Evolutionary conservation across 169 alveolate genomes (phyloP).

Genomic region (Babesia microti): DNA sequence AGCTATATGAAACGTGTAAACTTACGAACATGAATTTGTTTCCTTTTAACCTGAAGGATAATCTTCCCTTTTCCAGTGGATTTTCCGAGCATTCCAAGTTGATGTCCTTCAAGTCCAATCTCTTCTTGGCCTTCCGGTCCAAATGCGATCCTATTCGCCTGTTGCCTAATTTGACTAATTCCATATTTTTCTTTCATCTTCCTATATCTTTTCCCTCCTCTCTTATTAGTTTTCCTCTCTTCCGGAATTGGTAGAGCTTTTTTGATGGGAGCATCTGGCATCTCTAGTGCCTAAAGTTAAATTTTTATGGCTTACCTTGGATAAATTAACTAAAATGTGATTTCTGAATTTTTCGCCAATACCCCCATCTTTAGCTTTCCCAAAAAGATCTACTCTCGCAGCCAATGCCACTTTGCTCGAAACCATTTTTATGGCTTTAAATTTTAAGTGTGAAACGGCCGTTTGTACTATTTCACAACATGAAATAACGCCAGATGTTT

Average conservation of each 20-base stretch:
- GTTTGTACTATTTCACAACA: slow-evolving; percentile 64
- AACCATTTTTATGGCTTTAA: slow-evolving; percentile 65
- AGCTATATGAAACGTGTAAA: slow-evolving; percentile 6
- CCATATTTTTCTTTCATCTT: slow-evolving; percentile 72
- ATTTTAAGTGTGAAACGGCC: slow-evolving; percentile 48
- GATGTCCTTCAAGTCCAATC: slow-evolving; percentile 49
- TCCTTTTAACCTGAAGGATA: slow-evolving; percentile 22
- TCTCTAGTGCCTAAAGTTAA: slow-evolving; percentile 52
- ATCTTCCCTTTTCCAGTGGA: slow-evolving; percentile 33
- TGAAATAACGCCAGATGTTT: slow-evolving; percentile 44
- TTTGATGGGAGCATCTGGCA: slow-evolving; percentile 70
- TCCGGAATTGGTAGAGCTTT: slow-evolving; percentile 76
- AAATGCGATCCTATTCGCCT: slow-evolving; percentile 69
- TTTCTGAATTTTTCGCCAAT: slow-evolving; percentile 50
- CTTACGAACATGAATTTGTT: slow-evolving; percentile 35
- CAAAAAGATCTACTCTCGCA: slow-evolving; percentile 68
- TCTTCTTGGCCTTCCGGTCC: slow-evolving; percentile 76
- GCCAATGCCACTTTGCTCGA: slow-evolving; percentile 69
- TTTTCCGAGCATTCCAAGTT: slow-evolving; percentile 43
- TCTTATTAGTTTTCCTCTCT: slow-evolving; percentile 58
- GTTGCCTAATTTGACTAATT: slow-evolving; percentile 62
- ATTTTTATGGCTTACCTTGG: slow-evolving; percentile 29
- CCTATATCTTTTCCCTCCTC: slow-evolving; percentile 75
- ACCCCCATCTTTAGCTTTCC: slow-evolving; percentile 48
- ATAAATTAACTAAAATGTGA: slow-evolving; percentile 31